Conservation (phyloP, 176 grass and related monocot species). For the Aegilops sharonensis region DNA sequence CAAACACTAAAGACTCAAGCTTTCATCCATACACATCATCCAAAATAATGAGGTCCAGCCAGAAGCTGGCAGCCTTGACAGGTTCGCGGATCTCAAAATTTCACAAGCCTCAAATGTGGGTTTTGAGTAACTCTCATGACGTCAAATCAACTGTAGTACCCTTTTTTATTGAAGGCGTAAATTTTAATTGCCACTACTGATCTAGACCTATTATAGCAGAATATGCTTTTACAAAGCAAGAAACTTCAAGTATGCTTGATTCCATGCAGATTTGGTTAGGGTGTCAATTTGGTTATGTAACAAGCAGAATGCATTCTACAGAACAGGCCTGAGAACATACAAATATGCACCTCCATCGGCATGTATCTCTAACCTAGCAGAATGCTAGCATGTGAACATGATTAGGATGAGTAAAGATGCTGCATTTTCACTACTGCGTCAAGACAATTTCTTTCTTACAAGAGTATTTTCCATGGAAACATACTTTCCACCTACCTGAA, state of each 20-base stretch:
- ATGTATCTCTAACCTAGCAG: constrained; percentile 1
- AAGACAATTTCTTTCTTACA: constrained; percentile 4
- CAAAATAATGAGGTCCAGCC: background rate
- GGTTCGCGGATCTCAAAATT: background rate
- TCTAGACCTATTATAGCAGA: background rate
- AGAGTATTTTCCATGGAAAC: background rate
- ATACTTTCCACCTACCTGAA: constrained; percentile 67
- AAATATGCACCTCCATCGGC: background rate
- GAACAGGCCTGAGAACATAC: background rate
- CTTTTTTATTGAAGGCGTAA: background rate
- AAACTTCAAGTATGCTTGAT: background rate
- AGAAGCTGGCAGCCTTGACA: background rate
- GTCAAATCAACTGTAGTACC: background rate
- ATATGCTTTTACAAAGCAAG: background rate
- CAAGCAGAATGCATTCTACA: background rate
- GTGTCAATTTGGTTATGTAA: background rate
- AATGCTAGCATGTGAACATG: background rate
- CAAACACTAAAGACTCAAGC: background rate
- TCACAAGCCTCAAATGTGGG: background rate
- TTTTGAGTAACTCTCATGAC: background rate
- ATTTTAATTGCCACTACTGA: background rate
- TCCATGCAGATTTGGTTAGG: background rate
- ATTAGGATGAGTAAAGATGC: constrained; percentile 11
- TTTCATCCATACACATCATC: background rate
- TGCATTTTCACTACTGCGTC: background rate